These are phyloP conservation scores for Asclepias syriaca DNA, from an alignment of 257 asterid genomes.

Conservation along the genomic window DNA sequence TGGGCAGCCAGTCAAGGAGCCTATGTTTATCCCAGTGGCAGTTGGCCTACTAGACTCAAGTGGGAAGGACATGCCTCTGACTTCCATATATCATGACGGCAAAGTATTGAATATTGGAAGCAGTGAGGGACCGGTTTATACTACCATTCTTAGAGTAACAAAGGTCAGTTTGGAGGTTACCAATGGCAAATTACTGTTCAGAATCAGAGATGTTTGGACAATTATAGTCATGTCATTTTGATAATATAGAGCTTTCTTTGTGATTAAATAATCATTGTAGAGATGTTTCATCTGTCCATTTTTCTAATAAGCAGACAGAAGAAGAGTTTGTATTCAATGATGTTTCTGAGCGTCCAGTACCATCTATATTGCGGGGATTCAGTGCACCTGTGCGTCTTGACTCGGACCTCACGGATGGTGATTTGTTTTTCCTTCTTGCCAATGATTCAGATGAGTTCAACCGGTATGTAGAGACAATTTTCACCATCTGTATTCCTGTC, in stretches of 20 bases:
- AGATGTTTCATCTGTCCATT: slow-evolving; percentile 12
- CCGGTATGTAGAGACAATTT: slow-evolving; percentile 40
- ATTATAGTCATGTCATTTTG: not conserved
- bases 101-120: slow-evolving; percentile 38
- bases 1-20: slow-evolving; percentile 79
- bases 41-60: slow-evolving; percentile 62
- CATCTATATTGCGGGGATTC: slow-evolving; percentile 71
- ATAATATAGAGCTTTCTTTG: not conserved
- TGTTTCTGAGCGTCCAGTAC: slow-evolving; percentile 53
- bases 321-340: slow-evolving; percentile 69
- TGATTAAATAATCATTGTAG: not conserved
- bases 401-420: slow-evolving; percentile 66
- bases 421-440: slow-evolving; percentile 71
- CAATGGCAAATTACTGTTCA: not conserved
- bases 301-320: slow-evolving; percentile 46
- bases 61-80: slow-evolving; percentile 69
- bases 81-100: slow-evolving; percentile 48
- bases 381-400: slow-evolving; percentile 80
- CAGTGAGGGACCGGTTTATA: slow-evolving; percentile 35
- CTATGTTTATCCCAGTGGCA: slow-evolving; percentile 77
- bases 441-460: slow-evolving; percentile 82
- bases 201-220: not conserved
- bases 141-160: slow-evolving; percentile 61
- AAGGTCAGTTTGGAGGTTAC: slow-evolving; percentile 39
- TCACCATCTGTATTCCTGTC: not conserved